Conservation (phyloP, 176 grass and related monocot species). For the Avena insularis region DNA sequence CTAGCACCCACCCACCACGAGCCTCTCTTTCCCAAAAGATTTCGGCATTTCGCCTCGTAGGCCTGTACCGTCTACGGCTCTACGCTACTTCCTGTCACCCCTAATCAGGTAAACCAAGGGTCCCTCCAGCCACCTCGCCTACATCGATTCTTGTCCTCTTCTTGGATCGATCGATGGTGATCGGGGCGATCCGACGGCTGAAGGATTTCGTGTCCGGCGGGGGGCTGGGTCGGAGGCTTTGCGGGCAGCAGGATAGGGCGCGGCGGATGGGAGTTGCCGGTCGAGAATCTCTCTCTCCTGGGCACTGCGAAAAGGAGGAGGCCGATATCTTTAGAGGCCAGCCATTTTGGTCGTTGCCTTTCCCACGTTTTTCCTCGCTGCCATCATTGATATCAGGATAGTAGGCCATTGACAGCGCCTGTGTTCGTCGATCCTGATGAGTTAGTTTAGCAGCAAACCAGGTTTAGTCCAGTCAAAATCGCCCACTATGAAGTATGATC, state of each 20-base stretch:
- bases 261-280: conserved; percentile 55
- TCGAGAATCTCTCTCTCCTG: conserved; percentile 35
- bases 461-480: no score
- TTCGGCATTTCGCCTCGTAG: conserved; percentile 37
- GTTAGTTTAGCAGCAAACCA: conserved; percentile 16
- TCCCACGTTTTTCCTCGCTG: not conserved
- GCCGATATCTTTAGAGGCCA: conserved; percentile 32
- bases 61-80: conserved; percentile 39
- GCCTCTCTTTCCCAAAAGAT: conserved; percentile 16
- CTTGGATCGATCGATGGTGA: conserved; percentile 48
- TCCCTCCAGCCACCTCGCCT: not conserved
- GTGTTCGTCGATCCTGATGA: not conserved
- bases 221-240: conserved; percentile 54
- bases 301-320: conserved; percentile 21
- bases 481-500: not conserved
- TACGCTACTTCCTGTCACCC: conserved; percentile 31
- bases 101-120: conserved; percentile 50
- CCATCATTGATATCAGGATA: conserved; percentile 2
- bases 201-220: conserved; percentile 47
- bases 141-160: conserved; percentile 26
- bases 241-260: conserved; percentile 53
- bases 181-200: conserved; percentile 63
- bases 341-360: conserved; percentile 35
- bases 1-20: not conserved
- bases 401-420: conserved; percentile 1